Evolutionary conservation across 2,329 filamentous ascomycete genomes (phyloP).

Genomic region (Magnaporthales sp.): DNA sequence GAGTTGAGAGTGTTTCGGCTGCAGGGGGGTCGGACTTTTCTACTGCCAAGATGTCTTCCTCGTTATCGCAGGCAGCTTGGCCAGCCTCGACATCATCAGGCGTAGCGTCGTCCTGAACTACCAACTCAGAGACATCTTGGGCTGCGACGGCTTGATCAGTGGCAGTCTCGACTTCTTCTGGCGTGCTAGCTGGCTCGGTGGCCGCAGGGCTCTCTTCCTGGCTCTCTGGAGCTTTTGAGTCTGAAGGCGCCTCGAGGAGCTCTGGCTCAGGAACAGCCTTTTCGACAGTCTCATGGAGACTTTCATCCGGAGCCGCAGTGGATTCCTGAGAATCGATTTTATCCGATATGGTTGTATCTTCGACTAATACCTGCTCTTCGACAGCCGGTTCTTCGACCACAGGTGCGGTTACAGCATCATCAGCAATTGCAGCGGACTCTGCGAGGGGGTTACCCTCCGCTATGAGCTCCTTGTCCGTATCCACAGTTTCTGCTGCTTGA

Average conservation of each 20-base stretch:
- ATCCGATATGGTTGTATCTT: constrained; percentile 6
- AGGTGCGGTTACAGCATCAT: not conserved
- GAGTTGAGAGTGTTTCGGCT: too few species aligned
- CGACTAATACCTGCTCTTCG: not conserved
- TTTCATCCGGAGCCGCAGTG: constrained; percentile 2
- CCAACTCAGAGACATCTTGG: not conserved
- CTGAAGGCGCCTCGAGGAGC: not conserved
- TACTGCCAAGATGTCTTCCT: too few species aligned
- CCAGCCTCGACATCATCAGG: not conserved
- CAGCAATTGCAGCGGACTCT: not conserved
- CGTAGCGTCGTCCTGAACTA: not conserved
- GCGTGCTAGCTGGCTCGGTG: not conserved
- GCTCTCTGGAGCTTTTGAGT: not conserved
- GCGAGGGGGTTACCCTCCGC: not conserved
- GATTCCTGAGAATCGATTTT: constrained; percentile 1
- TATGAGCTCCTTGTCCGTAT: not conserved
- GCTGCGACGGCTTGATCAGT: not conserved
- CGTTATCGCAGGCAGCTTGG: too few species aligned
- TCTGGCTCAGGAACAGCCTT: not conserved
- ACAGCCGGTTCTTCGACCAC: not conserved
- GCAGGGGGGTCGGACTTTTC: too few species aligned
- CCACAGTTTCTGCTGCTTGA: not conserved
- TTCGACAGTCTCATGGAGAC: not conserved
- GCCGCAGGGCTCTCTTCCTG: not conserved
- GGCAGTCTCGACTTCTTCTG: not conserved